A percentile compares a stretch with the other conserved stretches of the same genome.
These are phyloP conservation scores for Phytophthora sp. DNA, from an alignment of 352 stramenopile genomes.

Conservation along the genomic window DNA sequence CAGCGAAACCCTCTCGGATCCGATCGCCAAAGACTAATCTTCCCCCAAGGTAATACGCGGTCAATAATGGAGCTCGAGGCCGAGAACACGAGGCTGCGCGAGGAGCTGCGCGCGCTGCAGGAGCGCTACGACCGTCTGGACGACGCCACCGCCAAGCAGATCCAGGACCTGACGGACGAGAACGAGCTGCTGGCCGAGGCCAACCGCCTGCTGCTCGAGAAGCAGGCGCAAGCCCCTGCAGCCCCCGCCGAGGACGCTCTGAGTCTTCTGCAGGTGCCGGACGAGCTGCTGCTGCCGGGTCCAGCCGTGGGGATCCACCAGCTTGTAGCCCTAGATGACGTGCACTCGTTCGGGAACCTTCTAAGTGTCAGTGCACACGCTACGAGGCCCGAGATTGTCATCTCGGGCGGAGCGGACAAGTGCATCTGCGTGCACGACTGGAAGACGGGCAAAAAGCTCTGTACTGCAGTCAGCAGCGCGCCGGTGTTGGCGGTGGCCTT, in stretches of 20 bases:
- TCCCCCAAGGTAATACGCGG: background rate
- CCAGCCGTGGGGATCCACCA: constrained; percentile 33
- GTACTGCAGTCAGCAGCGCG: constrained; percentile 31
- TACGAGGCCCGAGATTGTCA: constrained; percentile 42
- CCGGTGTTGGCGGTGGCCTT: constrained; percentile 72
- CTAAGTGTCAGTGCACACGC: constrained; percentile 63
- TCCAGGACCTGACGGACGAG: constrained; percentile 70
- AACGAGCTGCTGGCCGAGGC: constrained; percentile 77
- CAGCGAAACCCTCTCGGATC: constrained; percentile 14
- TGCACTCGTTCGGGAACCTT: constrained; percentile 73
- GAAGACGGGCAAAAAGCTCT: constrained; percentile 51
- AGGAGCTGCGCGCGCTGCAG: constrained; percentile 54
- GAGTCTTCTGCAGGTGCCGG: constrained; percentile 54
- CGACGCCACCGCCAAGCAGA: constrained; percentile 37
- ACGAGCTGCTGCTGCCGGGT: constrained; percentile 73
- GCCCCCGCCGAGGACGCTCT: background rate
- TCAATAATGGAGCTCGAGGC: constrained; percentile 36
- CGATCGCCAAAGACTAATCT: constrained; percentile 2
- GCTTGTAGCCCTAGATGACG: constrained; percentile 44
- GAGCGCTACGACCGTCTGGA: constrained; percentile 55
- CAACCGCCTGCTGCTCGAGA: constrained; percentile 71
- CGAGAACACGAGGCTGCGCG: constrained; percentile 56
- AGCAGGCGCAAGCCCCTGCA: constrained; percentile 22
- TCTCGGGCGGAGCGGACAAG: constrained; percentile 82
- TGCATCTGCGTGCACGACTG: constrained; percentile 75